These are phyloP conservation scores for Jamesozyma hellenica DNA, from an alignment of 805 yeast species.

Conservation along the genomic window DNA sequence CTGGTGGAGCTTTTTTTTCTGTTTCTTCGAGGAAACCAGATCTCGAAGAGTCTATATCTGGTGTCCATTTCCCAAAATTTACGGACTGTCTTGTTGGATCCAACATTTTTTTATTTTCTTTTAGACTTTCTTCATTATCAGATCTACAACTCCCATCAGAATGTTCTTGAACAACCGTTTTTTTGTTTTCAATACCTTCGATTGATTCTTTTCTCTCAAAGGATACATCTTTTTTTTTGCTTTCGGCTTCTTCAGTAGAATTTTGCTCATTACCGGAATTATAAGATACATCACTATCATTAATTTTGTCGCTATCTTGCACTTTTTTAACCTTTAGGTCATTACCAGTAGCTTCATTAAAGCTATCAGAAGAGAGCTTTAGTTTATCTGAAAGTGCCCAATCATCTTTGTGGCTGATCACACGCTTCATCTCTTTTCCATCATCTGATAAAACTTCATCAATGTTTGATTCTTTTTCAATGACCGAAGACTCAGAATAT, in stretches of 20 bases:
- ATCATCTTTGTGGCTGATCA: too few relatives aligned
- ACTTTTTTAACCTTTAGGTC: not conserved
- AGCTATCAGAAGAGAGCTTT: too few relatives aligned
- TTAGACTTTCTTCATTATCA: not conserved
- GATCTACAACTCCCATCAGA: not conserved
- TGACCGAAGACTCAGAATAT: too few relatives aligned
- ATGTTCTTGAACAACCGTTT: too few relatives aligned
- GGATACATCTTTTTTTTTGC: too few relatives aligned
- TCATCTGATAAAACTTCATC: too few relatives aligned
- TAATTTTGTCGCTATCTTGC: not conserved
- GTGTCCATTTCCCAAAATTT: slow-evolving; percentile 38
- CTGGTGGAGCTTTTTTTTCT: slow-evolving; percentile 29
- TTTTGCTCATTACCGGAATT: not conserved
- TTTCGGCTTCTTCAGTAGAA: too few relatives aligned
- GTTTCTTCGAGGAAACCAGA: slow-evolving; percentile 34
- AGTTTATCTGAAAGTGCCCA: too few relatives aligned
- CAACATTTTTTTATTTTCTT: not conserved
- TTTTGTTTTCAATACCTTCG: too few relatives aligned
- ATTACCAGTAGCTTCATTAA: not conserved
- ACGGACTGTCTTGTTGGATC: slow-evolving; percentile 9
- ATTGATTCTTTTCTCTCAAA: too few relatives aligned
- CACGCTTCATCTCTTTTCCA: too few relatives aligned
- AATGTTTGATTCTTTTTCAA: too few relatives aligned
- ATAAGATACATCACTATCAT: not conserved
- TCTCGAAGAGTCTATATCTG: slow-evolving; percentile 36